These are phyloP conservation scores for Oidiodendron maius DNA, from an alignment of 495 filamentous ascomycete genomes.

Conservation along the genomic window DNA sequence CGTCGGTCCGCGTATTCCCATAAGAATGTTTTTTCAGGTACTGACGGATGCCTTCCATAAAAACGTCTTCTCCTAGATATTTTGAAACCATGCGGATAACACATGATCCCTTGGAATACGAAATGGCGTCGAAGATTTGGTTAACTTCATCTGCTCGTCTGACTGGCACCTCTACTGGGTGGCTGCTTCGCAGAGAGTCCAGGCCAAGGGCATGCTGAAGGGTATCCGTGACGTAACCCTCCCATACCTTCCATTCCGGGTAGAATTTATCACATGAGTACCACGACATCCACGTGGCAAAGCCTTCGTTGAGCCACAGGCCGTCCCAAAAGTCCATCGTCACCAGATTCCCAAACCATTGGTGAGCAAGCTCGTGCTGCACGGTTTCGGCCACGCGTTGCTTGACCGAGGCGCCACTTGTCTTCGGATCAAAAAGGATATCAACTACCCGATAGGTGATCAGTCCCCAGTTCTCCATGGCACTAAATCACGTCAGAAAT, in stretches of 20 bases:
- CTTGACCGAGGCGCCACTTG: conserved; percentile 77
- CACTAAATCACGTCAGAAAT: conserved; percentile 22
- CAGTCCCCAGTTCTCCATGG: conserved; percentile 99
- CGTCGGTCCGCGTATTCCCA: conserved; percentile 74
- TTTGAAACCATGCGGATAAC: conserved; percentile 96
- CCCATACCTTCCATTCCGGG: conserved; percentile 97
- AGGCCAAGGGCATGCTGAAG: conserved; percentile 80
- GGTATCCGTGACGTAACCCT: conserved; percentile 84
- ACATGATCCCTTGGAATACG: conserved; percentile 93
- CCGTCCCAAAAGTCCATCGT: conserved; percentile 99
- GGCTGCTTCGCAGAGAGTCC: conserved; percentile 86
- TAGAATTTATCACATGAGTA: conserved; percentile 78
- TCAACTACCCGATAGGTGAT: conserved; percentile 91
- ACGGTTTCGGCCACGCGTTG: conserved; percentile 89
- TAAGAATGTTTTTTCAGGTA: conserved; percentile 96
- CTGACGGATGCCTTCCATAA: conserved; percentile 84
- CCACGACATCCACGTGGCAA: conserved; percentile 78
- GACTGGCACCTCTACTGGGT: conserved; percentile 73
- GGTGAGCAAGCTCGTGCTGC: conserved; percentile 94
- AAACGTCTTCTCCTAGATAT: conserved; percentile 85
- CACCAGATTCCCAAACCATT: conserved; percentile 98
- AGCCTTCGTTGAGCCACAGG: conserved; percentile 96
- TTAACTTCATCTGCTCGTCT: conserved; percentile 94
- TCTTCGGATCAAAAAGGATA: conserved; percentile 84
- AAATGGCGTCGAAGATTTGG: conserved; percentile 98